Percentiles rank a stretch among this genome's conserved stretches.
Conservation (phyloP, 352 stramenopile species). For the Blastocystis sp. region DNA sequence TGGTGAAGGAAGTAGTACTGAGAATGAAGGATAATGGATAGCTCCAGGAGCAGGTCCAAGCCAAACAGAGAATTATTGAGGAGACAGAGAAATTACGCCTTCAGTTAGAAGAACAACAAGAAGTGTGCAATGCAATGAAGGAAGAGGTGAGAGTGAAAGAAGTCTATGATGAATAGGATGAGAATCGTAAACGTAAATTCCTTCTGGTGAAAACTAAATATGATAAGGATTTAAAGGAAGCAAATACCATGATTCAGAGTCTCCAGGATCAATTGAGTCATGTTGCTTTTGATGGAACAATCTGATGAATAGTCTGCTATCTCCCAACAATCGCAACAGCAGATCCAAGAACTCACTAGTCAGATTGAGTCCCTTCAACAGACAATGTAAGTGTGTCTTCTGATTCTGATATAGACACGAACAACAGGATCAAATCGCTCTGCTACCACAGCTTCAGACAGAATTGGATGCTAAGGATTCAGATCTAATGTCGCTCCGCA, state of each 20-base stretch:
- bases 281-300: neutral
- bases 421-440: neutral
- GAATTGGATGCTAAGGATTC: neutral
- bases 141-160: neutral
- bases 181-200: constrained; percentile 28
- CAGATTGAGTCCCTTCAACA: neutral
- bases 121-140: neutral
- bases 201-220: constrained; percentile 54
- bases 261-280: neutral
- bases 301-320: neutral
- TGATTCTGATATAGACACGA: neutral
- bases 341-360: neutral
- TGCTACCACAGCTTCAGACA: neutral
- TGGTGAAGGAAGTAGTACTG: neutral
- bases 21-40: neutral
- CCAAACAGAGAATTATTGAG: neutral
- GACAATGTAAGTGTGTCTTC: neutral
- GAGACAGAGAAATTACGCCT: neutral
- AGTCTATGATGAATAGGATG: neutral
- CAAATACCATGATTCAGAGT: neutral
- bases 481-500: neutral
- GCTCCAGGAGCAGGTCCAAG: neutral
- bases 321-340: neutral
- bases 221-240: constrained; percentile 21
- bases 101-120: neutral